Conservation (phyloP, 805 yeast species). For the Starmerella stigmatis region DNA sequence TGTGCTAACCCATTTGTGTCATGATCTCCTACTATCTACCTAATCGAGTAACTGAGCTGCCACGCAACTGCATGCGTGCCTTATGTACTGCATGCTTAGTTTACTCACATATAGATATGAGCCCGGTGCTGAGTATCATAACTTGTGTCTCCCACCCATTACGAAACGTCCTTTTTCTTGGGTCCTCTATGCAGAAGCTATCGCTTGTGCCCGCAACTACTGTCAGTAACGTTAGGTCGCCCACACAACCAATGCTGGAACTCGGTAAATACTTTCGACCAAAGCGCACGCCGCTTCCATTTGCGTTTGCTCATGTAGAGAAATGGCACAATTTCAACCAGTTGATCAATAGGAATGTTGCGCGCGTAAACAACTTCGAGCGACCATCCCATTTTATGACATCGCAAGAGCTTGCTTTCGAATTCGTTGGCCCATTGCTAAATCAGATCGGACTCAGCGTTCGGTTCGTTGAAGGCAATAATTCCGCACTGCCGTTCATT, state of each 20-base stretch:
- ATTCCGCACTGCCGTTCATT: background rate
- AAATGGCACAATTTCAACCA: background rate
- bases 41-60: background rate
- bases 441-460: background rate
- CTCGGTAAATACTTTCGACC: background rate
- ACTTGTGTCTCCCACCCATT: too few relatives aligned
- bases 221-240: too few relatives aligned
- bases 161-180: too few relatives aligned
- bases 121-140: background rate
- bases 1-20: conserved; percentile 71
- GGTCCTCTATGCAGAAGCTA: background rate
- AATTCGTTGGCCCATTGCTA: background rate
- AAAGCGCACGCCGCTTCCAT: background rate
- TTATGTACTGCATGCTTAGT: background rate
- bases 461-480: background rate
- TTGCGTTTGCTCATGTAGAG: background rate
- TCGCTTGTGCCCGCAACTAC: too few relatives aligned
- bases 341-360: background rate
- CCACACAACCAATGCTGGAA: background rate
- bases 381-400: conserved; percentile 3
- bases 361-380: background rate
- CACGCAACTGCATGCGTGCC: background rate
- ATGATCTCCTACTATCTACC: background rate
- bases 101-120: background rate
- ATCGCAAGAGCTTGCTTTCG: background rate